phyloP scores from a whole-genome alignment of 208 protist genomes.

The Lotmaria passim region DNA sequence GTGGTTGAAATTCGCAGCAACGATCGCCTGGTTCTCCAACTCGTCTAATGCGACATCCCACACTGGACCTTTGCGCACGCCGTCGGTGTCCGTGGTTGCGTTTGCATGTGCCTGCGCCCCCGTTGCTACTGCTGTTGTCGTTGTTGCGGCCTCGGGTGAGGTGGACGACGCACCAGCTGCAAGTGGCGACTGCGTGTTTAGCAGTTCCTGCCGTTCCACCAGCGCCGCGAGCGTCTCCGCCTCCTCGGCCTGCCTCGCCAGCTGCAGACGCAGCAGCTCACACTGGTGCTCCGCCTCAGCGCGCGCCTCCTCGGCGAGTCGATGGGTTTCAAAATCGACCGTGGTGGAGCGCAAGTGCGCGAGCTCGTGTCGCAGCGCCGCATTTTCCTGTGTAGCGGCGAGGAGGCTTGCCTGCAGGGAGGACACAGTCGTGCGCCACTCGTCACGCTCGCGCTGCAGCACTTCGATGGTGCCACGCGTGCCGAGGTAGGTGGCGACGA shows the following conservation, averaged over 20 bases:
- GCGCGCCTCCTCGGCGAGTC: slow-evolving; percentile 29
- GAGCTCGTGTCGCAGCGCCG: slow-evolving; percentile 42
- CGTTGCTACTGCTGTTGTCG: neutral
- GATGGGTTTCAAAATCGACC: slow-evolving; percentile 41
- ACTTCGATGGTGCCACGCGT: slow-evolving; percentile 30
- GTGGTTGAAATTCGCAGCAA: slow-evolving; percentile 24
- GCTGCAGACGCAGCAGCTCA: slow-evolving; percentile 37
- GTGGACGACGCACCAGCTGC: neutral
- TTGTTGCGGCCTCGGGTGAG: neutral
- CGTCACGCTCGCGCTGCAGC: slow-evolving; percentile 46
- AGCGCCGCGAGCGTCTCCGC: slow-evolving; percentile 23
- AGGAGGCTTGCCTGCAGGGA: slow-evolving; percentile 36
- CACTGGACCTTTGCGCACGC: slow-evolving; percentile 28
- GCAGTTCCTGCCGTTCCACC: slow-evolving; percentile 5
- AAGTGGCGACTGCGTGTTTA: slow-evolving; percentile 5
- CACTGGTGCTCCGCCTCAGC: slow-evolving; percentile 43
- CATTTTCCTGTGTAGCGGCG: slow-evolving; percentile 54
- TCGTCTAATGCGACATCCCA: slow-evolving; percentile 30
- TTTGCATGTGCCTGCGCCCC: neutral
- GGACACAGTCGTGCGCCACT: slow-evolving; percentile 26
- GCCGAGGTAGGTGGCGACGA: slow-evolving; percentile 34
- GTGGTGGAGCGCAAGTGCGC: slow-evolving; percentile 42
- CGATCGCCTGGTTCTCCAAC: slow-evolving; percentile 37
- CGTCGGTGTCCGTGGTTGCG: neutral
- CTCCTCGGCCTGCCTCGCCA: slow-evolving; percentile 36